These are phyloP conservation scores for Pseudogymnoascus sp. DNA, from an alignment of 2,329 filamentous ascomycete genomes.

Conservation along the genomic window DNA sequence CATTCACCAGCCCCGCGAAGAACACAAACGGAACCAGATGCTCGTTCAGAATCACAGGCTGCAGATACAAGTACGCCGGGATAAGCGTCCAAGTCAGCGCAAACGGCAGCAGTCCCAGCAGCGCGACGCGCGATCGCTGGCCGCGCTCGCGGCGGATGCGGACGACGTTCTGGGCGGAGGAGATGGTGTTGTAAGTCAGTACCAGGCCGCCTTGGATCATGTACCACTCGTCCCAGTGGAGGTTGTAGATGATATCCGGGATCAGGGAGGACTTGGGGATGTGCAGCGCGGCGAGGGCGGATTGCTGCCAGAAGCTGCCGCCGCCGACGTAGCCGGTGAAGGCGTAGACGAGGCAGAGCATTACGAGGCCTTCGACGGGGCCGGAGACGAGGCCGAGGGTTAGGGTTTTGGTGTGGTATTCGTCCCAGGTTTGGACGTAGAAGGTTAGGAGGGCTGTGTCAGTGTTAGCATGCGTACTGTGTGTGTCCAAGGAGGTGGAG, in stretches of 20 bases:
- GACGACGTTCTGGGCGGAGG: constrained; percentile 73
- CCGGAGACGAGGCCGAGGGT: constrained; percentile 89
- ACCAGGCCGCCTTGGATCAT: constrained; percentile 78
- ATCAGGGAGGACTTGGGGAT: constrained; percentile 57
- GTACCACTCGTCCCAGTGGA: constrained; percentile 89
- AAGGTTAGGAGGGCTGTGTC: constrained; percentile 84
- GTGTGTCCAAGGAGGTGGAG: no score
- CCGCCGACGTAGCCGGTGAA: constrained; percentile 80
- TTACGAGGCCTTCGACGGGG: constrained; percentile 88
- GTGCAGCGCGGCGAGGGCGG: constrained; percentile 67
- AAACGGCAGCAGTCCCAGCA: constrained; percentile 79
- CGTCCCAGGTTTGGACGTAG: constrained; percentile 98
- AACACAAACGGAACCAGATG: constrained; percentile 86
- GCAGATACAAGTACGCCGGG: constrained; percentile 70
- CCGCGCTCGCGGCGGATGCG: constrained; percentile 66
- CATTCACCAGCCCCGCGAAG: constrained; percentile 84
- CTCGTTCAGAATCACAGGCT: constrained; percentile 72
- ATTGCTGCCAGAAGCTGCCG: constrained; percentile 86
- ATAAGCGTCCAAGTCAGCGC: constrained; percentile 70
- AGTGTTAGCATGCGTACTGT: constrained; percentile 13
- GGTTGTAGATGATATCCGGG: constrained; percentile 63
- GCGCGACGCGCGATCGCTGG: constrained; percentile 63
- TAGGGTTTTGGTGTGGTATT: constrained; percentile 95
- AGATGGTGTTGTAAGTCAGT: constrained; percentile 61
- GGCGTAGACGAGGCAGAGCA: constrained; percentile 71